Percentiles rank a stretch among this genome's conserved stretches.
Conservation (phyloP, 495 filamentous ascomycete genomes). For the Astrothelium macrocarpum region DNA sequence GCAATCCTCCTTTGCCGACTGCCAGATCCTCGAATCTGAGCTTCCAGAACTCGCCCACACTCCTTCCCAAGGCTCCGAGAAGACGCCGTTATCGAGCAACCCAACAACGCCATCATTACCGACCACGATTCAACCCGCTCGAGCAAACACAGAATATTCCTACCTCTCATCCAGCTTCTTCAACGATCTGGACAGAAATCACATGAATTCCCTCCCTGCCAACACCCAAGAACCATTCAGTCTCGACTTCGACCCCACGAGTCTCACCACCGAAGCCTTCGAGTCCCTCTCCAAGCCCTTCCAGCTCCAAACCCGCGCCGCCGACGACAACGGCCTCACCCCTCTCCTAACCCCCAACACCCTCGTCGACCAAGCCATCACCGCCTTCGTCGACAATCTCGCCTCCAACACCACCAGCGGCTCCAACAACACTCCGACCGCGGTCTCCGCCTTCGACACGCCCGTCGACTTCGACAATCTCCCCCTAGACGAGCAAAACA, state of each 20-base stretch:
- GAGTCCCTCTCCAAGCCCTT: neutral
- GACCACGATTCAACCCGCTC: neutral
- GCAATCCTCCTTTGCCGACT: slow-evolving; percentile 42
- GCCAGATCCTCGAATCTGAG: slow-evolving; percentile 30
- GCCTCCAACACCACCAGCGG: neutral
- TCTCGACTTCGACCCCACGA: neutral
- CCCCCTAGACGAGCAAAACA: slow-evolving; percentile 2
- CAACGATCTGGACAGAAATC: neutral
- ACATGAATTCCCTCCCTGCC: neutral
- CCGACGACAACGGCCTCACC: neutral
- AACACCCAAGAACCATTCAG: neutral
- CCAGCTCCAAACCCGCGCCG: neutral
- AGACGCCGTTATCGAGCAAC: neutral
- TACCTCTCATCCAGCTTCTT: neutral
- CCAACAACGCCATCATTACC: slow-evolving; percentile 7
- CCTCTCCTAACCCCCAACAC: neutral
- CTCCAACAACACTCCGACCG: neutral
- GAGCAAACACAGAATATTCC: neutral
- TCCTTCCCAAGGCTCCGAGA: neutral
- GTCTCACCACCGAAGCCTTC: neutral
- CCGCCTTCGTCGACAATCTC: neutral
- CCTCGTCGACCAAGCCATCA: neutral
- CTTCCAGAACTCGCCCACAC: neutral
- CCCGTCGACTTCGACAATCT: slow-evolving; percentile 3
- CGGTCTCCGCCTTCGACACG: neutral